Percentiles rank a stretch among this genome's conserved stretches.
These are phyloP conservation scores for Colletotrichum sp. DNA, from an alignment of 2,329 filamentous ascomycete species.

Conservation along the genomic window DNA sequence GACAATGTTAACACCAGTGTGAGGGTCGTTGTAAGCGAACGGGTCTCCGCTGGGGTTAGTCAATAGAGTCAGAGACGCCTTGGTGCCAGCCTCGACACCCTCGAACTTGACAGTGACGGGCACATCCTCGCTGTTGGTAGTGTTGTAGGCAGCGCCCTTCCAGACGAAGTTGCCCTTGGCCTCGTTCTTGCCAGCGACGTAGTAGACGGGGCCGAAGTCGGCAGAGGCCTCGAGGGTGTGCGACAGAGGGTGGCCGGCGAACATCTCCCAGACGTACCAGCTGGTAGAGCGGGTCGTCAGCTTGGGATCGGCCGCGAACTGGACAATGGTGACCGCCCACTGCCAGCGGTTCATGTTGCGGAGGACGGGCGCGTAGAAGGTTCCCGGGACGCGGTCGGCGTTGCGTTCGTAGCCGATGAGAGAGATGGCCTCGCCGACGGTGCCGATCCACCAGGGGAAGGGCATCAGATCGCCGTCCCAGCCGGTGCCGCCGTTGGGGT, in stretches of 20 bases:
- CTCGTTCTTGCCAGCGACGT: conserved; percentile 51
- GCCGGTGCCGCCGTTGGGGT: conserved; percentile 55
- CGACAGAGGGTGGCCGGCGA: conserved; percentile 49
- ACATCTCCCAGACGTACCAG: conserved; percentile 54
- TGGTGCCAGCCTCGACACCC: conserved; percentile 40
- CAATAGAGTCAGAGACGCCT: conserved; percentile 48
- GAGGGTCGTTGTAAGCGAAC: conserved; percentile 48
- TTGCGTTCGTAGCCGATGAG: conserved; percentile 70
- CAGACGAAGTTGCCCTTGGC: conserved; percentile 46
- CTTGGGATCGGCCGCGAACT: conserved; percentile 51
- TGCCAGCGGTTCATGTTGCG: conserved; percentile 55
- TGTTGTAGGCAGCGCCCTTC: conserved; percentile 59
- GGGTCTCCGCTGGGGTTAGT: conserved; percentile 43
- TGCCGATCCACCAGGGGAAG: conserved; percentile 62
- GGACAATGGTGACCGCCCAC: conserved; percentile 55
- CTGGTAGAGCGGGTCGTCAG: conserved; percentile 54
- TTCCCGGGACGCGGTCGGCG: conserved; percentile 59
- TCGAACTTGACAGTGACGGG: conserved; percentile 51
- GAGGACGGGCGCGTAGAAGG: conserved; percentile 55
- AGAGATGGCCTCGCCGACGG: conserved; percentile 68
- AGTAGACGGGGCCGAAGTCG: conserved; percentile 51
- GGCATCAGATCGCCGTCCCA: conserved; percentile 49
- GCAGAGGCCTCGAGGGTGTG: conserved; percentile 48
- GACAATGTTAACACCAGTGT: conserved; percentile 53
- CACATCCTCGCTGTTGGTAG: conserved; percentile 46